These are phyloP conservation scores for Calonectria multiphialidica DNA, from an alignment of 2,329 filamentous ascomycete genomes.

Conservation along the genomic window DNA sequence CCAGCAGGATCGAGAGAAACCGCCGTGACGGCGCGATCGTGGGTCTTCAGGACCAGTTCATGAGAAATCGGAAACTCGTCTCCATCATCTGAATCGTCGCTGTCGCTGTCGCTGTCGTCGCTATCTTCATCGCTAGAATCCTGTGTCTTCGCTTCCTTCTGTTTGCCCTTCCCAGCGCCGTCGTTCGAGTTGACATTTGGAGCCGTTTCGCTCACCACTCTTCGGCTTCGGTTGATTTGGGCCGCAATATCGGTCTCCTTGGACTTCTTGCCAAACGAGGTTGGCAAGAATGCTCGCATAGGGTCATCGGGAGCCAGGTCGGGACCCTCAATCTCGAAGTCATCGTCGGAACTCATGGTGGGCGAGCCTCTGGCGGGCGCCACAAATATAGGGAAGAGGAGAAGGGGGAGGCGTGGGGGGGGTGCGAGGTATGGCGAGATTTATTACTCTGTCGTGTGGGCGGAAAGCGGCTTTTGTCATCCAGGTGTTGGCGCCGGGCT, in stretches of 20 bases:
- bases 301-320: slow-evolving; percentile 73
- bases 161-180: slow-evolving; percentile 22
- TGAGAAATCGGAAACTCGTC: slow-evolving; percentile 94
- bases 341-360: slow-evolving; percentile 71
- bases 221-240: slow-evolving; percentile 84
- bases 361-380: slow-evolving; percentile 24
- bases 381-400: slow-evolving; percentile 26
- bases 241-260: slow-evolving; percentile 79
- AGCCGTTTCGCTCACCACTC: slow-evolving; percentile 54
- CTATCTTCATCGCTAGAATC: slow-evolving; percentile 61
- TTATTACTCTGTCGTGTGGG: slow-evolving; percentile 33
- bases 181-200: slow-evolving; percentile 26
- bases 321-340: slow-evolving; percentile 67
- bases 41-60: slow-evolving; percentile 91
- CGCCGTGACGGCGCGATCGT: slow-evolving; percentile 88
- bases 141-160: slow-evolving; percentile 42
- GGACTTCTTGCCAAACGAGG: slow-evolving; percentile 86
- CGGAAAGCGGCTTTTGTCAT: slow-evolving; percentile 35
- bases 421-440: slow-evolving; percentile 27
- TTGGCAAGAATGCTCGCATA: slow-evolving; percentile 82
- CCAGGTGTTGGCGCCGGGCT: slow-evolving; percentile 34
- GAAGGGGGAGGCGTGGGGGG: slow-evolving; percentile 34
- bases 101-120: slow-evolving; percentile 59
- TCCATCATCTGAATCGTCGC: slow-evolving; percentile 74
- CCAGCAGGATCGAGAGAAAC: slow-evolving; percentile 88